A percentile compares a stretch with the other conserved stretches of the same genome.
phyloP scores from a whole-genome alignment of 257 asterid genomes.

The Cynanchum wilfordii region DNA sequence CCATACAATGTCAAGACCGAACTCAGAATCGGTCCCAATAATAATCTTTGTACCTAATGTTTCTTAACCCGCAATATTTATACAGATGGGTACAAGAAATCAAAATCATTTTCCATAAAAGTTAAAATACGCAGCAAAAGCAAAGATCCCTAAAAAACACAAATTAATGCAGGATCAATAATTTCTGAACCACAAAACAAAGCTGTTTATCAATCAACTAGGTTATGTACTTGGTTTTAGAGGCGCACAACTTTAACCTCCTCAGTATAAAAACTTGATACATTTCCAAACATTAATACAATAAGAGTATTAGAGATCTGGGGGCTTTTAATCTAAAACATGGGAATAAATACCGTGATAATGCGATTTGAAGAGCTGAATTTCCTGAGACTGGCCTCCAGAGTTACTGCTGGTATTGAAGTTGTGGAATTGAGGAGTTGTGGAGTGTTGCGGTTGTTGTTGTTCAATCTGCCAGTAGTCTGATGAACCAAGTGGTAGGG shows the following conservation, averaged over 20 bases:
- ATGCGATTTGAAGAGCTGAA: constrained; percentile 41
- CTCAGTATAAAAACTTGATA: constrained; percentile 4
- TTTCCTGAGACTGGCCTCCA: constrained; percentile 35
- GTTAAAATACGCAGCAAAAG: background rate
- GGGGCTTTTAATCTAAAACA: constrained; percentile 31
- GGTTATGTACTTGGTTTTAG: background rate
- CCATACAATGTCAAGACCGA: too few species aligned
- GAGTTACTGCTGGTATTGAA: constrained; percentile 26
- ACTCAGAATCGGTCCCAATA: too few species aligned
- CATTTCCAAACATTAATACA: background rate
- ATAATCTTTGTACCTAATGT: too few species aligned
- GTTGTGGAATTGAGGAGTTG: constrained; percentile 27
- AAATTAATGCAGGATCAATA: background rate
- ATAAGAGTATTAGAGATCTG: background rate
- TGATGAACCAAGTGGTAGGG: constrained; percentile 46
- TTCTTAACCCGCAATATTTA: too few species aligned
- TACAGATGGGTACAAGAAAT: too few species aligned
- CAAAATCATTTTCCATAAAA: too few species aligned
- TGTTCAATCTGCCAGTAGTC: constrained; percentile 52
- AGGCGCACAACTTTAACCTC: background rate
- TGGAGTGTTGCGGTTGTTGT: constrained; percentile 12
- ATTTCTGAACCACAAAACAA: background rate
- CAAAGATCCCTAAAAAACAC: background rate
- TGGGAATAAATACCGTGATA: constrained; percentile 45
- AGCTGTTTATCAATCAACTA: background rate